These are phyloP conservation scores for Dendrothele bispora DNA, from an alignment of 768 basidiomycete species.

Conservation along the genomic window DNA sequence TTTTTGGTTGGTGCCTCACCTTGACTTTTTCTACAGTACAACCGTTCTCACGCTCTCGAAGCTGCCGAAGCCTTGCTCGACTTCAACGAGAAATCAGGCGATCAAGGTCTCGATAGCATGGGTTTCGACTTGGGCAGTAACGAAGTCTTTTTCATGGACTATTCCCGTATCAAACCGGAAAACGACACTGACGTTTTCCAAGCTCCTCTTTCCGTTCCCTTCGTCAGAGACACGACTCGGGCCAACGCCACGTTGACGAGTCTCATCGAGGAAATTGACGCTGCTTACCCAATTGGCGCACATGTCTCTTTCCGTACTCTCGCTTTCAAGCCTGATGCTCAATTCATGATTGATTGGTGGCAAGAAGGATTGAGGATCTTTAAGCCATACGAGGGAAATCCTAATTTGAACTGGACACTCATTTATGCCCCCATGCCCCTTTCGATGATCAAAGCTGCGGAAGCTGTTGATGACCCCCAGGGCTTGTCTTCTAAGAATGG, in stretches of 20 bases:
- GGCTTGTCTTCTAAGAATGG: constrained; percentile 10
- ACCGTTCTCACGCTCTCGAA: not conserved
- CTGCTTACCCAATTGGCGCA: not conserved
- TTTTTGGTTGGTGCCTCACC: too few relatives aligned
- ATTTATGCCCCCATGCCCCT: constrained; percentile 7
- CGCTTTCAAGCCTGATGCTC: constrained; percentile 9
- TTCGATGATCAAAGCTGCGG: constrained; percentile 2
- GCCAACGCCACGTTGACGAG: not conserved
- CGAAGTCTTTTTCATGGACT: not conserved
- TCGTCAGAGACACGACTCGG: not conserved
- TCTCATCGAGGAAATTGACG: not conserved
- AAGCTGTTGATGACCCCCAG: constrained; percentile 11
- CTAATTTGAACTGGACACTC: constrained; percentile 1
- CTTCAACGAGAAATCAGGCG: not conserved
- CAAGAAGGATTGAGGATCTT: constrained; percentile 9
- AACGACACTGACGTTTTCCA: not conserved
- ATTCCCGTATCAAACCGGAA: not conserved
- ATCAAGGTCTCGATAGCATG: not conserved
- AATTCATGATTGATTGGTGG: constrained; percentile 8
- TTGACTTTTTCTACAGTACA: not conserved
- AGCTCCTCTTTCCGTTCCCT: not conserved
- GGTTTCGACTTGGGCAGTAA: not conserved
- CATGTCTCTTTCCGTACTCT: not conserved
- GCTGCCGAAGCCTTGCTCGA: not conserved
- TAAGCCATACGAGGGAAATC: constrained; percentile 3